Base-by-base conservation (phyloP, 2,329 filamentous ascomycete species). In the Ambrosiella xylebori region DNA sequence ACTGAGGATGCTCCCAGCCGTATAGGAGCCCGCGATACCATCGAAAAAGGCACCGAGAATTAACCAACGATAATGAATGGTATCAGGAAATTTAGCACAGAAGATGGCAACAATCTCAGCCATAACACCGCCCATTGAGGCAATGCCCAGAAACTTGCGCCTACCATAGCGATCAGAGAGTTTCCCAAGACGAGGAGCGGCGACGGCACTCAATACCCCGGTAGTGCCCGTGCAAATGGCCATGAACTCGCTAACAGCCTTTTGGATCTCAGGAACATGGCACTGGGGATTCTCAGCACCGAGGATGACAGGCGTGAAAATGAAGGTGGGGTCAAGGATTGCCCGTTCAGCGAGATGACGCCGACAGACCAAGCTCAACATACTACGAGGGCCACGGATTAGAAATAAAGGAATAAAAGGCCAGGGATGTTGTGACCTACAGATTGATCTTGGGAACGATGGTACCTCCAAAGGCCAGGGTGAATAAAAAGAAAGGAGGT, bases 141-240 rank as follows among this genome's bases (percentile, higher is more conserved):
- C 80, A 38, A 91, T 66, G 7, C 84, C 78, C 65, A 97, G 79
- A 56, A 96, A 72, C 53, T 73, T 78, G 59, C 82, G 87, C 47
- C 93, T 80, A 35, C 93, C 93, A 68, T 87, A 86, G 19, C 88
- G 80, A 71, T 98, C 93, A 0, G 90, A 96, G 13, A 95, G 70
- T 1, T 86, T 79, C 0, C 93, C 93, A 2, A 97, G 72, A 64
- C 85, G 88, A 0, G 93, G 93, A 37, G 86, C 86, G 13, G 83
- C 82, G 56, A 96, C 72, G 7, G 90, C 89, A 60, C 88, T 88
- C 8, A 96, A 71, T 1, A 85, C 71, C 0, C 93, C 93, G 2
- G 81, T 79, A 52, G 86, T 77, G 27, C 97, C 73, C 63, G 79
- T 88, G 63, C 86, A 76, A 64, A 85, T 82, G 1, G 96, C 76